A percentile compares a stretch with the other conserved stretches of the same genome.
Conservation (phyloP, 306 rosid species). For the Quercus robur region DNA sequence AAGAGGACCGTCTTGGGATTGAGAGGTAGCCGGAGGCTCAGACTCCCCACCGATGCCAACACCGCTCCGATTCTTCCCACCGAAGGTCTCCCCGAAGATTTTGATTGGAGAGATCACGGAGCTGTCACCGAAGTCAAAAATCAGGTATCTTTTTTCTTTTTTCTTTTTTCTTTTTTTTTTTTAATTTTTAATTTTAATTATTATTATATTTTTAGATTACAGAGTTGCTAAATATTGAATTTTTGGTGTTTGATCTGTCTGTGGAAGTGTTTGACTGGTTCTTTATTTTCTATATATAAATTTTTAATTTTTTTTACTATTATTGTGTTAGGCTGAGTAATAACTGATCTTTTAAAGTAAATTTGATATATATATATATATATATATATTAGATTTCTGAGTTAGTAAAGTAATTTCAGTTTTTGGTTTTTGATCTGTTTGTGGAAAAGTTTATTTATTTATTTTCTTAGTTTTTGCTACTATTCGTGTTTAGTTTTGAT, state of each 20-base stretch:
- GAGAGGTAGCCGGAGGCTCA: conserved; percentile 33
- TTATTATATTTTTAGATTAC: background rate
- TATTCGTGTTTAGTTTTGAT: background rate
- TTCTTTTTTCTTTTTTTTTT: background rate
- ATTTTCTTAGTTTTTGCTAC: background rate
- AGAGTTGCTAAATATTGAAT: too few species aligned
- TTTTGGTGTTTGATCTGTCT: too few species aligned
- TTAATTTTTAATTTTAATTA: background rate
- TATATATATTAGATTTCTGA: too few species aligned
- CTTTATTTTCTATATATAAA: too few species aligned
- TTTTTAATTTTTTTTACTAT: too few species aligned
- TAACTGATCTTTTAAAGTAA: too few species aligned
- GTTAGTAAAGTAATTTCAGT: too few species aligned
- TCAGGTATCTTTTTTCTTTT: conserved; percentile 42
- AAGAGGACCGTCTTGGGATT: conserved; percentile 58
- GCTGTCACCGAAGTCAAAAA: conserved; percentile 79
- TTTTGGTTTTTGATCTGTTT: too few species aligned
- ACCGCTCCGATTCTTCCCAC: conserved; percentile 83
- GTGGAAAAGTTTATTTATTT: fast-evolving
- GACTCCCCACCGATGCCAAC: conserved; percentile 58
- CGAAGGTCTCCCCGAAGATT: conserved; percentile 68
- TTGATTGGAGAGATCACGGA: conserved; percentile 91
- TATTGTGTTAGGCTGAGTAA: too few species aligned
- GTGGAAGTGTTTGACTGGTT: too few species aligned
- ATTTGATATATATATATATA: too few species aligned